Conservation (phyloP, 805 yeast genomes). For the Myxozyma mucilagina region DNA sequence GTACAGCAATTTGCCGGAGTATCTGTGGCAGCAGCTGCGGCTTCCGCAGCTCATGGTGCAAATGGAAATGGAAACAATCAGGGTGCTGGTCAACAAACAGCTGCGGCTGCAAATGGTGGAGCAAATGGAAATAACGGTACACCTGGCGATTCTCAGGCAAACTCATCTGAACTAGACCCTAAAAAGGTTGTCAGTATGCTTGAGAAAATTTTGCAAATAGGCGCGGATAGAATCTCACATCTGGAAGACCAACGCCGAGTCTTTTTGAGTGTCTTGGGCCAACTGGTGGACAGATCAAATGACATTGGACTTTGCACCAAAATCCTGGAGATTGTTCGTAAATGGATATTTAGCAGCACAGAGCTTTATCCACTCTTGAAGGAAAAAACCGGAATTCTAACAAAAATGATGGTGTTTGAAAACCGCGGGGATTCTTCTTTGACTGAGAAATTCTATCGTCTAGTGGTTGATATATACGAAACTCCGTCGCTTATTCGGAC, state of each 20-base stretch:
- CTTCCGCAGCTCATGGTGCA: slow-evolving; percentile 7
- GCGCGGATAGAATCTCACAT: slow-evolving; percentile 77
- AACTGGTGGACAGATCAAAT: slow-evolving; percentile 81
- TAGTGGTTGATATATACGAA: slow-evolving; percentile 83
- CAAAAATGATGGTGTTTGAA: slow-evolving; percentile 93
- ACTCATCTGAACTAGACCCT: slow-evolving; percentile 63
- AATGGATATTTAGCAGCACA: slow-evolving; percentile 83
- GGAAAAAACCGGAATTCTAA: slow-evolving; percentile 90
- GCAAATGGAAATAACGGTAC: slow-evolving; percentile 3
- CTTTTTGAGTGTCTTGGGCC: slow-evolving; percentile 81
- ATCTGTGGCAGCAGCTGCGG: slow-evolving; percentile 15
- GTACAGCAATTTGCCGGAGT: slow-evolving; percentile 46
- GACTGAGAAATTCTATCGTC: slow-evolving; percentile 77
- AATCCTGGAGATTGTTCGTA: slow-evolving; percentile 73
- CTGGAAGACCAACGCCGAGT: slow-evolving; percentile 92
- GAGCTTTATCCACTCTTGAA: slow-evolving; percentile 92
- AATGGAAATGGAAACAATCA: slow-evolving; percentile 5
- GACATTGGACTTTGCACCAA: slow-evolving; percentile 73
- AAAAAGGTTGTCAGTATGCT: slow-evolving; percentile 74
- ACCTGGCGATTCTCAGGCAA: slow-evolving; percentile 7
- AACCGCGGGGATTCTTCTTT: slow-evolving; percentile 77
- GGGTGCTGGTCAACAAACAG: slow-evolving; percentile 10
- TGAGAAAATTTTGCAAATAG: slow-evolving; percentile 72
- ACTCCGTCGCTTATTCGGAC: slow-evolving; percentile 74
- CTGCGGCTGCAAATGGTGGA: slow-evolving; percentile 5